Conservation (phyloP, 2,329 filamentous ascomycete genomes). For the Beauveria pseudobassiana region DNA sequence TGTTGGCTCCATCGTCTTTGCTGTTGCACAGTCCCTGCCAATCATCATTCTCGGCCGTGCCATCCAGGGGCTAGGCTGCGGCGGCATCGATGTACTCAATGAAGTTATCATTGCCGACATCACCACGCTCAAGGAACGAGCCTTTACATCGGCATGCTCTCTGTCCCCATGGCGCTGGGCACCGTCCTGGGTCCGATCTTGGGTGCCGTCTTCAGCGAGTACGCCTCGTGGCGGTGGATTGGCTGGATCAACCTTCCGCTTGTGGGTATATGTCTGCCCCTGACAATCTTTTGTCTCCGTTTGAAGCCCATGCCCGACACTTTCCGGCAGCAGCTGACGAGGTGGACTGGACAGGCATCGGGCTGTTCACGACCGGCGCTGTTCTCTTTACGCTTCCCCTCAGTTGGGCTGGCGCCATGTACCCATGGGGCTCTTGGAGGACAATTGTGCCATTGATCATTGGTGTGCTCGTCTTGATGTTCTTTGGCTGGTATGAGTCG, state of each 20-base stretch:
- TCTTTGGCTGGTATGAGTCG: conserved; percentile 24
- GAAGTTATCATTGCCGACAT: conserved; percentile 27
- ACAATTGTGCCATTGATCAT: conserved; percentile 26
- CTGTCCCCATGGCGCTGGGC: conserved; percentile 18
- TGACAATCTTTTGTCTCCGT: conserved; percentile 20
- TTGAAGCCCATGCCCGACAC: neutral
- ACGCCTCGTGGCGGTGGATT: conserved; percentile 25
- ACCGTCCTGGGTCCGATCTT: conserved; percentile 19
- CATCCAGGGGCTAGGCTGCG: conserved; percentile 26
- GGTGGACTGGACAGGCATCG: conserved; percentile 29
- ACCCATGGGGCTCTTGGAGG: conserved; percentile 25
- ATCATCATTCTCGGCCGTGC: conserved; percentile 24
- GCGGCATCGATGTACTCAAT: conserved; percentile 24
- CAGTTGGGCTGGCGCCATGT: conserved; percentile 27
- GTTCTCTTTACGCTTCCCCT: conserved; percentile 23
- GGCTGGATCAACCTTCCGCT: conserved; percentile 27
- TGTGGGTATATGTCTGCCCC: conserved; percentile 14
- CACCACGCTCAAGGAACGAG: conserved; percentile 25
- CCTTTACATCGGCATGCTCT: conserved; percentile 20
- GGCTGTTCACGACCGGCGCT: conserved; percentile 18
- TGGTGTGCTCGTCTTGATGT: conserved; percentile 20
- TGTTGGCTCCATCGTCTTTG: conserved; percentile 33
- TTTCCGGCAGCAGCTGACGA: conserved; percentile 13
- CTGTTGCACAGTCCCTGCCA: conserved; percentile 22
- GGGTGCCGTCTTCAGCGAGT: conserved; percentile 20